Evolutionary conservation across 2,329 filamentous ascomycete genomes (phyloP).

Genomic region (Cytospora schulzeri): DNA sequence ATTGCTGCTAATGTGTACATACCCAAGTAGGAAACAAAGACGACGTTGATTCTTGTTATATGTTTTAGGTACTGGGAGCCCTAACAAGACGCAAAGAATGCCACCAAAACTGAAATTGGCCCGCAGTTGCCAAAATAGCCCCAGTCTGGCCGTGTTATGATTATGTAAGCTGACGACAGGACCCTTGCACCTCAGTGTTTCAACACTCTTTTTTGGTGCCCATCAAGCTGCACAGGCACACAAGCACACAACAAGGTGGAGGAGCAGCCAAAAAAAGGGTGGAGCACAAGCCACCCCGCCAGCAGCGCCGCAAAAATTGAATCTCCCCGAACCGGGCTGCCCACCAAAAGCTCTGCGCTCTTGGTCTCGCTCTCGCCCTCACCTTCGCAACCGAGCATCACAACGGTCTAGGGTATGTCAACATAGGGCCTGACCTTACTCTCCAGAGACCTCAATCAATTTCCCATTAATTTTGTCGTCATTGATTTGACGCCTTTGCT

Average conservation of each 20-base stretch:
- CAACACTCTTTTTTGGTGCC: not conserved
- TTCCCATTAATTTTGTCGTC: conserved; percentile 29
- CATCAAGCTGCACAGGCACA: not conserved
- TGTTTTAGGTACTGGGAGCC: conserved; percentile 11
- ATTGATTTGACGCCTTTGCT: conserved; percentile 46
- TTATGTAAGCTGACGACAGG: conserved; percentile 17
- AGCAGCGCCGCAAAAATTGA: conserved; percentile 27
- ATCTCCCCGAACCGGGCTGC: conserved; percentile 23
- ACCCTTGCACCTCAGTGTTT: not conserved
- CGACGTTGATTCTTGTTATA: not conserved
- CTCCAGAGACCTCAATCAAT: conserved; percentile 12
- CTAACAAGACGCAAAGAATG: conserved; percentile 18
- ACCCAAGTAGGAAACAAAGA: not conserved
- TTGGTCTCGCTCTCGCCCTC: conserved; percentile 17
- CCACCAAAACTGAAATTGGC: conserved; percentile 27
- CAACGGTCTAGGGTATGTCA: conserved; percentile 26
- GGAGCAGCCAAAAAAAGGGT: conserved; percentile 3
- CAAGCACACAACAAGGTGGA: not conserved
- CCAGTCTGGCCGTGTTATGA: not conserved
- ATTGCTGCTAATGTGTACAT: not conserved
- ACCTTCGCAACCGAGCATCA: conserved; percentile 25
- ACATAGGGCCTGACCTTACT: conserved; percentile 23
- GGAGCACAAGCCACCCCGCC: conserved; percentile 21
- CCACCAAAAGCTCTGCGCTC: conserved; percentile 23
- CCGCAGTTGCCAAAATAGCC: not conserved